These are phyloP conservation scores for Suillus subluteus DNA, from an alignment of 768 basidiomycete species.

Conservation along the genomic window DNA sequence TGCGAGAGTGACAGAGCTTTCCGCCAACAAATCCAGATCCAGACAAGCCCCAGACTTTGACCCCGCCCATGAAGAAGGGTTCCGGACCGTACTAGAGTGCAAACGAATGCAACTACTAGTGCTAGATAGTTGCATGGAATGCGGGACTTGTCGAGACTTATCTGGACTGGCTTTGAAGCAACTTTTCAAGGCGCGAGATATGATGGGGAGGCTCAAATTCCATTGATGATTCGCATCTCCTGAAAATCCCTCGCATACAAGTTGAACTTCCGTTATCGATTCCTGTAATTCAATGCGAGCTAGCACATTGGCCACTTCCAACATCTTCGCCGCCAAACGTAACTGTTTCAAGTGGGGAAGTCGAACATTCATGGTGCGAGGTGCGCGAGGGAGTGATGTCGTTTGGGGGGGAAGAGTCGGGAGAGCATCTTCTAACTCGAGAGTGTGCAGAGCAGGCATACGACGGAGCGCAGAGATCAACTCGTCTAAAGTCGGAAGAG, in stretches of 20 bases:
- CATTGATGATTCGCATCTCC: neutral
- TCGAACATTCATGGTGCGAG: neutral
- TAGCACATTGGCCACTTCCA: conserved; percentile 4
- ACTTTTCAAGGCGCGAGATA: neutral
- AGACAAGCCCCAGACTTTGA: neutral
- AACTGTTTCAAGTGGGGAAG: neutral
- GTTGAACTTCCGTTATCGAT: neutral
- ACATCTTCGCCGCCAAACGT: neutral
- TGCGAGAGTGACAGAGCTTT: neutral
- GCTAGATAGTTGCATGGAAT: neutral
- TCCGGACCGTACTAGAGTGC: neutral
- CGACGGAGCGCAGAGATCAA: conserved; percentile 36
- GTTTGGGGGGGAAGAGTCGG: conserved; percentile 19
- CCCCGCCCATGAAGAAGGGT: neutral
- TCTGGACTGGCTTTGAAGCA: conserved; percentile 4
- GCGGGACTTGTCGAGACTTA: neutral
- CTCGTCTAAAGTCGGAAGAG: conserved; percentile 35
- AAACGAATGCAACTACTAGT: neutral
- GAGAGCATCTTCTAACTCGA: conserved; percentile 40
- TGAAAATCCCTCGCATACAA: neutral
- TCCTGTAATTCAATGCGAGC: neutral
- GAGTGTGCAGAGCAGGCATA: conserved; percentile 37
- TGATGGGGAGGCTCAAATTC: neutral
- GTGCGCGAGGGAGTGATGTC: neutral
- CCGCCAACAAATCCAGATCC: neutral